phyloP scores from a whole-genome alignment of 2,329 filamentous ascomycete species.

The Furcasterigmium furcatum region DNA sequence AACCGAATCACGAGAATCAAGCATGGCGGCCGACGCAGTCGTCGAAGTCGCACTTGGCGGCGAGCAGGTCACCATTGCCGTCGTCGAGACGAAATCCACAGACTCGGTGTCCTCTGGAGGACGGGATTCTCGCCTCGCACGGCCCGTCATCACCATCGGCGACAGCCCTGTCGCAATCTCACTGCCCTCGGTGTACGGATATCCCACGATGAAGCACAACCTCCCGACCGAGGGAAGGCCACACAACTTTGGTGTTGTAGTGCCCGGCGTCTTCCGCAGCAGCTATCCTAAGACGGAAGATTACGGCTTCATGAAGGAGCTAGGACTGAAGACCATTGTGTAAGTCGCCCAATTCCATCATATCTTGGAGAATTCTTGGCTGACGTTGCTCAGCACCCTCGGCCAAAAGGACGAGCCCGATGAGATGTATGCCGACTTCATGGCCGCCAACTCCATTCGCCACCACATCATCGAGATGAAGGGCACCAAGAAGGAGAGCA shows the following conservation, averaged over 20 bases:
- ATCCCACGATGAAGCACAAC: background rate
- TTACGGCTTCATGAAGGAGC: constrained; percentile 62
- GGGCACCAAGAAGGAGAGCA: constrained; percentile 81
- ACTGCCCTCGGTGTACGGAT: background rate
- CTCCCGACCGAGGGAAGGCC: constrained; percentile 35
- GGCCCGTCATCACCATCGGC: background rate
- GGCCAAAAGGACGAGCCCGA: constrained; percentile 59
- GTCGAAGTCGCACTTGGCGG: constrained; percentile 5
- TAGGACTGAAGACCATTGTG: constrained; percentile 78
- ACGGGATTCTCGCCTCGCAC: background rate
- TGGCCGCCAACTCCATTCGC: constrained; percentile 62
- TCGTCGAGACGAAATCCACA: background rate
- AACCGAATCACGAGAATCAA: constrained; percentile 8
- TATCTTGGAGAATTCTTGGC: constrained; percentile 4
- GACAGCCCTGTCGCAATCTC: background rate
- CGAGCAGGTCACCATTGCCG: constrained; percentile 5
- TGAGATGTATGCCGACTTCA: constrained; percentile 55
- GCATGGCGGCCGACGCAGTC: constrained; percentile 2
- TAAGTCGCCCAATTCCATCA: constrained; percentile 34
- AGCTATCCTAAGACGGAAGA: constrained; percentile 73
- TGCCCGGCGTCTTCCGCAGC: constrained; percentile 75
- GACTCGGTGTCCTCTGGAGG: background rate
- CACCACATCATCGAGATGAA: constrained; percentile 76
- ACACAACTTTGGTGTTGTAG: constrained; percentile 73
- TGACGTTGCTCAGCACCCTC: constrained; percentile 45